Percentiles rank a stretch among this genome's conserved stretches.
Evolutionary conservation across 1,284 basidiomycete genomes (phyloP).

Genomic region (Cronartium ribicola): DNA sequence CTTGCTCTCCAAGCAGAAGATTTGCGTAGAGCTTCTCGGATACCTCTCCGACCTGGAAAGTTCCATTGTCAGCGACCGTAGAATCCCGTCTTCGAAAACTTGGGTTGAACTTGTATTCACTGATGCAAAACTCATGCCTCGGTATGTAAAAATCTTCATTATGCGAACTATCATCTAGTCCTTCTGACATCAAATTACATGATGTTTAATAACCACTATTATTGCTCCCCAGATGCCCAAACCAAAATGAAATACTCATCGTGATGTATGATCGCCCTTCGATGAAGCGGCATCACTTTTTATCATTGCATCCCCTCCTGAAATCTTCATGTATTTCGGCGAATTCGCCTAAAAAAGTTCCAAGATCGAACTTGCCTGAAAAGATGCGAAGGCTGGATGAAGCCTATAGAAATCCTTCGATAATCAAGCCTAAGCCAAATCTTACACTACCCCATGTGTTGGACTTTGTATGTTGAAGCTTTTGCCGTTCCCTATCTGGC

Average conservation of each 20-base stretch:
- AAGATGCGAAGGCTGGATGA: constrained; percentile 24
- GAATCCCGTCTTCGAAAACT: neutral
- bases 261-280: constrained; percentile 37
- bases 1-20: neutral
- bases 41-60: neutral
- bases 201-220: too few relatives aligned
- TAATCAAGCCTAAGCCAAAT: neutral
- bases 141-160: constrained; percentile 5
- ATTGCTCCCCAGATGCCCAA: neutral
- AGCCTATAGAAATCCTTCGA: constrained; percentile 4
- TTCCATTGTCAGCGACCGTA: neutral
- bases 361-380: constrained; percentile 9
- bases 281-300: constrained; percentile 36
- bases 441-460: constrained; percentile 6
- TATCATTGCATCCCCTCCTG: constrained; percentile 35
- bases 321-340: constrained; percentile 11
- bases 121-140: neutral
- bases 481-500: neutral
- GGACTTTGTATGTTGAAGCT: constrained; percentile 12
- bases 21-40: neutral
- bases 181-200: neutral
- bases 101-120: constrained; percentile 19
- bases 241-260: constrained; percentile 7
- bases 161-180: neutral
- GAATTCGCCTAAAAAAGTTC: neutral